Evolutionary conservation across 2,329 filamentous ascomycete genomes (phyloP), one percentile per base, ranked within the genome.

Genomic region (Polychaeton citri): DNA sequence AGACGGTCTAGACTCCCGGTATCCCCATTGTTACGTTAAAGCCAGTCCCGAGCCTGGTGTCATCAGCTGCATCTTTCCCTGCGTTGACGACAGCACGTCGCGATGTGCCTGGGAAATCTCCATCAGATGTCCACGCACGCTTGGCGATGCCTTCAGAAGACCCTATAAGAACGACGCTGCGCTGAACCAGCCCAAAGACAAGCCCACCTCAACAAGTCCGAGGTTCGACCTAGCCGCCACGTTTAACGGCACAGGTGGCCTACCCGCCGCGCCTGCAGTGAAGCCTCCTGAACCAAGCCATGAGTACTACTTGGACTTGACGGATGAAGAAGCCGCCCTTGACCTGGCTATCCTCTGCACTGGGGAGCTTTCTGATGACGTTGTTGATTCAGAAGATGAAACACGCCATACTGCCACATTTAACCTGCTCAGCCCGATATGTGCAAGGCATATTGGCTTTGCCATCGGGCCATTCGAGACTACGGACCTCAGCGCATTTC

Each of bases 381-480:
- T 79, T 28, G 66, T 79, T 20, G 82, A 94, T 49, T 73, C 79
- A 9, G 71, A 72, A 18, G 82, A 96, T 48, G 70, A 82, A 36
- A 76, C 74, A 17, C 86, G 85, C 54, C 95, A 93, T 60, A 86
- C 84, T 2, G 82, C 90, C 54, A 83, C 80, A 0, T 98, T 96
- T 53, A 75, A 77, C 37, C 79, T 82, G 34, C 72, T 73, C 40
- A 76, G 78, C 42, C 76, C 81, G 34, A 75, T 90, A 6, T 78
- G 86, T 1, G 80, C 88, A 2, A 81, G 87, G 43, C 88, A 96
- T 54, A 78, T 98, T 44, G 88, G 87, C 4, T 94, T 98, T 57
- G 83, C 86, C 2, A 74, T 96, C 38, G 90, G 92, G 0, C 90
- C 92, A 0, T 98, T 98, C 54, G 86, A 96, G 58, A 81, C 88